A percentile compares a stretch with the other conserved stretches of the same genome.
These are phyloP conservation scores for Lipomyces lipofer DNA, from an alignment of 805 yeast genomes.

Conservation along the genomic window DNA sequence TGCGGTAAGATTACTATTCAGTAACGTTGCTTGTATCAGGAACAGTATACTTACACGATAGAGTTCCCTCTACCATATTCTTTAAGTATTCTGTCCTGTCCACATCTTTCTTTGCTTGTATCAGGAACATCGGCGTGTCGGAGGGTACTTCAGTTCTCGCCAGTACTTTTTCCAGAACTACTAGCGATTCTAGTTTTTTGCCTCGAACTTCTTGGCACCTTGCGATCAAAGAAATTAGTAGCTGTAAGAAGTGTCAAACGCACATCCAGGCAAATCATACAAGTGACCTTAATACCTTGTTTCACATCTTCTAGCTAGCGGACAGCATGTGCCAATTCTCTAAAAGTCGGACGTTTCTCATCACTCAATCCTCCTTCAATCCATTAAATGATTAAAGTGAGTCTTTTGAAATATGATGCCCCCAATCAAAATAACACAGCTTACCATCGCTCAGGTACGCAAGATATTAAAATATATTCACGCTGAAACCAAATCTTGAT, in stretches of 20 bases:
- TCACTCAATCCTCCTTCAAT: neutral
- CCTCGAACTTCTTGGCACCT: too few relatives aligned
- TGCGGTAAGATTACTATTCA: too few relatives aligned
- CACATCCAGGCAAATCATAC: neutral
- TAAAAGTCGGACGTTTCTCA: neutral
- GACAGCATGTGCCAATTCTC: neutral
- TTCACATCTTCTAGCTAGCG: neutral
- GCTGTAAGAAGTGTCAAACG: neutral
- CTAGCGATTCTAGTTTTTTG: too few relatives aligned
- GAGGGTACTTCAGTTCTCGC: too few relatives aligned
- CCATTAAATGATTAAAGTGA: too few relatives aligned
- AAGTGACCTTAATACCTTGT: neutral
- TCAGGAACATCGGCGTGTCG: neutral
- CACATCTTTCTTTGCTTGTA: neutral
- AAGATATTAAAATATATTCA: neutral
- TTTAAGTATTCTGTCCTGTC: neutral
- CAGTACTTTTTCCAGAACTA: neutral
- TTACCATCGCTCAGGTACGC: neutral
- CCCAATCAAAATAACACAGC: neutral
- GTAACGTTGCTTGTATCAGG: too few relatives aligned
- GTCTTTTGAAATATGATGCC: neutral
- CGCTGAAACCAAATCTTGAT: neutral
- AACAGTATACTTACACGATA: too few relatives aligned
- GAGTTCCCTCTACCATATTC: too few relatives aligned
- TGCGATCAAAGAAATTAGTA: neutral